Conservation (phyloP, 768 basidiomycete species). For the Rhodotorula paludigena region DNA sequence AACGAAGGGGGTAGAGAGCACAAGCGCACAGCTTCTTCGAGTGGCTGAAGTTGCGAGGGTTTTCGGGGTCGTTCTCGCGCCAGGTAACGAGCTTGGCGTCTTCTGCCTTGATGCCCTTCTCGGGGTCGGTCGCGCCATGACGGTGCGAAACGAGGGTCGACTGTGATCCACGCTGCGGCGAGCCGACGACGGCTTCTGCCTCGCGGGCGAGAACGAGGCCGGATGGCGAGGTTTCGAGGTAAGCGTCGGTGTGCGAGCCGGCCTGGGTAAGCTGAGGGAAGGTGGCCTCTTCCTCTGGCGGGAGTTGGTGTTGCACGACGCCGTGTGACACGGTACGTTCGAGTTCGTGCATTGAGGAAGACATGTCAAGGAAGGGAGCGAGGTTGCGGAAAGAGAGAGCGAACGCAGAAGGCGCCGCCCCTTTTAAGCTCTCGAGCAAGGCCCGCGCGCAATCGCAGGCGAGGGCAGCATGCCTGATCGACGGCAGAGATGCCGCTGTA, state of each 20-base stretch:
- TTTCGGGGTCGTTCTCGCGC: constrained; percentile 29
- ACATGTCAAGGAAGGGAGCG: background rate
- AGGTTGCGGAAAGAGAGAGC: no score
- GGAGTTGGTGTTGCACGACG: constrained; percentile 7
- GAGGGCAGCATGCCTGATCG: no score
- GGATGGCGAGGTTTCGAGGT: constrained; percentile 1
- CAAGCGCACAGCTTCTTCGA: constrained; percentile 39
- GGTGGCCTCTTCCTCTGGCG: constrained; percentile 3
- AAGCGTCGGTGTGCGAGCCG: constrained; percentile 28
- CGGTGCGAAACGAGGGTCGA: constrained; percentile 2
- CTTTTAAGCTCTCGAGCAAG: no score
- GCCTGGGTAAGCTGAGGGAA: constrained; percentile 22
- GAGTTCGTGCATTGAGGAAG: constrained; percentile 1
- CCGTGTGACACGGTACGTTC: constrained; percentile 22
- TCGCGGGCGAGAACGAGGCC: constrained; percentile 26
- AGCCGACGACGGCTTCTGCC: background rate
- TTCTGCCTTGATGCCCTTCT: constrained; percentile 31
- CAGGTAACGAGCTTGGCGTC: constrained; percentile 40
- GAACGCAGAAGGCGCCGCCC: no score
- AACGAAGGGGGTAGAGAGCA: background rate
- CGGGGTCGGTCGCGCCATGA: constrained; percentile 8
- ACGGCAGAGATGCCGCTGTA: no score
- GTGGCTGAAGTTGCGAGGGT: constrained; percentile 40
- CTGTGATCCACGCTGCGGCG: background rate
- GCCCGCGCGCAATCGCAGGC: no score